phyloP scores from a whole-genome alignment of 106 monocot species.

The Apostasia shenzhenica region DNA sequence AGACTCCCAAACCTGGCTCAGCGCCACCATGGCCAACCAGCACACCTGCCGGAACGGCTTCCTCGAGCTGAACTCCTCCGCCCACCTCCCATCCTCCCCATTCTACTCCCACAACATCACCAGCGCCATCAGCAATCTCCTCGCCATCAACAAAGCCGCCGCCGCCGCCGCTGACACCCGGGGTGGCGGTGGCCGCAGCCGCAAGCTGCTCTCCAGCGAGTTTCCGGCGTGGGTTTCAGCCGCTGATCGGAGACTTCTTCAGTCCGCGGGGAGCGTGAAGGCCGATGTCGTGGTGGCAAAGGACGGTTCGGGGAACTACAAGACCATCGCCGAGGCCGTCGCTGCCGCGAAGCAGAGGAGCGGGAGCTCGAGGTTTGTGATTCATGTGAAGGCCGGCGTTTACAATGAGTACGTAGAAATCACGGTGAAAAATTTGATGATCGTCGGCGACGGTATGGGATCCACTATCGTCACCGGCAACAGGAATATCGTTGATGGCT shows the following conservation, averaged over 20 bases:
- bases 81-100: background rate
- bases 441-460: conserved; percentile 29
- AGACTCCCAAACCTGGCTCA: conserved; percentile 21
- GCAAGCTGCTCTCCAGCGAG: background rate
- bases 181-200: background rate
- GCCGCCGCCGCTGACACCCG: conserved; percentile 1
- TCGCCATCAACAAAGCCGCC: conserved; percentile 12
- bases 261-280: conserved; percentile 10
- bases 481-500: conserved; percentile 15
- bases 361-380: conserved; percentile 11
- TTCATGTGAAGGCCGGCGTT: conserved; percentile 28
- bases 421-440: conserved; percentile 17
- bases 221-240: conserved; percentile 10
- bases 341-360: conserved; percentile 6
- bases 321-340: conserved; percentile 16
- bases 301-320: conserved; percentile 13
- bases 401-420: conserved; percentile 26
- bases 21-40: conserved; percentile 22
- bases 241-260: conserved; percentile 12
- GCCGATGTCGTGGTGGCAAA: conserved; percentile 15
- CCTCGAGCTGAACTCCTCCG: conserved; percentile 2
- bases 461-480: conserved; percentile 20
- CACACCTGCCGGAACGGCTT: conserved; percentile 17
- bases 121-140: conserved; percentile 11
- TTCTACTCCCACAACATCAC: conserved; percentile 13